Percentiles rank a stretch among this genome's conserved stretches.
These are phyloP conservation scores for Colletotrichum scovillei DNA, from an alignment of 2,329 filamentous ascomycete genomes.

Conservation along the genomic window DNA sequence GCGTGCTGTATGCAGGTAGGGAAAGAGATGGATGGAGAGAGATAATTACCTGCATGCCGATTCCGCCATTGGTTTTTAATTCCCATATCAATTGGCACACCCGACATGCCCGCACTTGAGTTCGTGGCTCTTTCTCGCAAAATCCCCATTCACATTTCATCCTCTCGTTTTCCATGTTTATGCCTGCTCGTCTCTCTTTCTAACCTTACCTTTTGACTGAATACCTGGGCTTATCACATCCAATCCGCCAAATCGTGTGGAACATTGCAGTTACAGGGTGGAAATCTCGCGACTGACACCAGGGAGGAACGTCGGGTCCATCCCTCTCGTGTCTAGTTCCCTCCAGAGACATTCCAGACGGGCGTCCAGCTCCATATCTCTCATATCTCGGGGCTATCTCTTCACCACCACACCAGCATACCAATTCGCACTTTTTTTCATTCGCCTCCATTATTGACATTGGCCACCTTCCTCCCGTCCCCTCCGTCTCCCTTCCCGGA, in stretches of 20 bases:
- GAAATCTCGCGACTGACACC: constrained; percentile 16
- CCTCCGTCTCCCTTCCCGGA: background rate
- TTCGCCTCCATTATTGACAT: constrained; percentile 1
- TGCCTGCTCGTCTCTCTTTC: background rate
- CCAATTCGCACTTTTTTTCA: background rate
- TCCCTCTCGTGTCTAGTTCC: constrained; percentile 34
- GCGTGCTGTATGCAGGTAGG: background rate
- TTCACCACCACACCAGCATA: constrained; percentile 4
- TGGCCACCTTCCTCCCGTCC: background rate
- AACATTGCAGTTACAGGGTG: constrained; percentile 3
- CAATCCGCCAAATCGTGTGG: background rate
- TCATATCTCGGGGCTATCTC: background rate
- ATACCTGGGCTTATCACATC: background rate
- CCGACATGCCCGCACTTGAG: background rate
- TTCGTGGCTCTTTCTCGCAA: background rate
- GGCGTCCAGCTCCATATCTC: constrained; percentile 18
- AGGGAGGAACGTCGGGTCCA: constrained; percentile 34
- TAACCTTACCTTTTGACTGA: background rate
- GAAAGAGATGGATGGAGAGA: too few relatives aligned
- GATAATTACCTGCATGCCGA: background rate
- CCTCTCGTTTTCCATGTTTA: background rate
- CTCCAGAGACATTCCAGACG: constrained; percentile 32
- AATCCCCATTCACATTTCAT: background rate
- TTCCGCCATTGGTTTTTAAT: background rate
- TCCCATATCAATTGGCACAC: constrained; percentile 1